Evolutionary conservation across 495 filamentous ascomycete genomes (phyloP).

Genomic region (Aspergillus kassunensis): DNA sequence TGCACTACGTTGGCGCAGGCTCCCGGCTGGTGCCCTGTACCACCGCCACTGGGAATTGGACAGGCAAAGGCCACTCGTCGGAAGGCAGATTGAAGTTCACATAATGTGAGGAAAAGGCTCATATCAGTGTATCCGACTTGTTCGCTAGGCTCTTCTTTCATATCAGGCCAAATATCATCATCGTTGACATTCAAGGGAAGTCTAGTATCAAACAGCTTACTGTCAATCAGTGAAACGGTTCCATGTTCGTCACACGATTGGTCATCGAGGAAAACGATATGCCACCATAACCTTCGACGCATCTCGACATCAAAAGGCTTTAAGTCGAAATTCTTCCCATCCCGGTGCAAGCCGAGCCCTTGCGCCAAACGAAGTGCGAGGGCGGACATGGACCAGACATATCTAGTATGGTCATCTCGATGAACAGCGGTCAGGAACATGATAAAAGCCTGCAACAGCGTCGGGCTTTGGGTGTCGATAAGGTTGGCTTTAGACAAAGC

Average conservation of each 20-base stretch:
- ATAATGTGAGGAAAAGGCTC: constrained; percentile 71
- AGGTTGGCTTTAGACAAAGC: constrained; percentile 71
- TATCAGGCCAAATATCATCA: constrained; percentile 63
- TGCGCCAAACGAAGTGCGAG: constrained; percentile 77
- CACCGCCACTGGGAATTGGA: constrained; percentile 19
- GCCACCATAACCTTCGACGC: constrained; percentile 81
- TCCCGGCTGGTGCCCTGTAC: constrained; percentile 29
- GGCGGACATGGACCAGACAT: constrained; percentile 64
- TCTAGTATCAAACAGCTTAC: constrained; percentile 67
- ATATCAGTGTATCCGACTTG: constrained; percentile 68
- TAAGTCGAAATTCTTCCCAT: constrained; percentile 68
- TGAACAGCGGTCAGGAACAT: constrained; percentile 66
- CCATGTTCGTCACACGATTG: constrained; percentile 82
- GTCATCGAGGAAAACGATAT: constrained; percentile 70
- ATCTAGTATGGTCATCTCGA: constrained; percentile 61
- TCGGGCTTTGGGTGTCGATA: constrained; percentile 68
- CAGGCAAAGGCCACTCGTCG: constrained; percentile 39
- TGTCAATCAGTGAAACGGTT: constrained; percentile 68
- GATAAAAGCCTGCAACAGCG: constrained; percentile 73
- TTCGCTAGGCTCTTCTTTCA: constrained; percentile 54
- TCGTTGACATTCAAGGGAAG: constrained; percentile 81
- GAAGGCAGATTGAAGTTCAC: constrained; percentile 51
- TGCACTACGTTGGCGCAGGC: constrained; percentile 62
- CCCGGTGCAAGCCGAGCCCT: constrained; percentile 74
- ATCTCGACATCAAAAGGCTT: constrained; percentile 80